Evolutionary conservation across 768 basidiomycete genomes (phyloP).

Genomic region (Cystofilobasidium ferigula): DNA sequence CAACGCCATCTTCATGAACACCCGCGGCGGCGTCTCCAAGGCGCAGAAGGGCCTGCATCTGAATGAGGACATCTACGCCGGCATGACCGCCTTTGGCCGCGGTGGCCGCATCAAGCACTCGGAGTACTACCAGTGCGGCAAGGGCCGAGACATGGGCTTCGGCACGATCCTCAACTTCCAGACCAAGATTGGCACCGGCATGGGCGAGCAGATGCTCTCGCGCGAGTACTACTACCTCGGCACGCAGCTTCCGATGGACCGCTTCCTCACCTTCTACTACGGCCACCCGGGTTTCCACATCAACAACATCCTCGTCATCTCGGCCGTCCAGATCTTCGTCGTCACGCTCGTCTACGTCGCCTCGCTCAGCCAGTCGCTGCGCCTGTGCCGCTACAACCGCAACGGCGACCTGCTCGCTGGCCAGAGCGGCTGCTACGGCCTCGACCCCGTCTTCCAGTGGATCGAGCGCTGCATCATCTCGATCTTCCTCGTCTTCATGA

Average conservation of each 20-base stretch:
- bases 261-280: conserved; percentile 99
- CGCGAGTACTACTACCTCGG: conserved; percentile 98
- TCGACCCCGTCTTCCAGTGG: conserved; percentile 87
- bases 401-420: conserved; percentile 62
- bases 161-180: conserved; percentile 99
- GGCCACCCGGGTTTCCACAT: conserved; percentile 99
- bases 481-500: conserved; percentile 97
- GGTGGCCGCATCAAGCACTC: conserved; percentile 98
- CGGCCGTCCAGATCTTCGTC: conserved; percentile 92
- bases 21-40: conserved; percentile 95
- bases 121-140: conserved; percentile 90
- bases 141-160: conserved; percentile 96
- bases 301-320: conserved; percentile 97
- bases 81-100: conserved; percentile 95
- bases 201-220: conserved; percentile 99
- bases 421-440: conserved; percentile 83
- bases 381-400: conserved; percentile 66
- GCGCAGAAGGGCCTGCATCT: conserved; percentile 98
- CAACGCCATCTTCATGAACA: conserved; percentile 93
- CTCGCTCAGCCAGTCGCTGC: conserved; percentile 69
- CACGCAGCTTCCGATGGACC: conserved; percentile 92
- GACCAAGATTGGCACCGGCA: conserved; percentile 99
- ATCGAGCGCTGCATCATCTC: conserved; percentile 92
- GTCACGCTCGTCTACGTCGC: conserved; percentile 90
- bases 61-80: conserved; percentile 99